Conservation (phyloP, 2,329 filamentous ascomycete genomes). For the Botrytis sinoallii region DNA sequence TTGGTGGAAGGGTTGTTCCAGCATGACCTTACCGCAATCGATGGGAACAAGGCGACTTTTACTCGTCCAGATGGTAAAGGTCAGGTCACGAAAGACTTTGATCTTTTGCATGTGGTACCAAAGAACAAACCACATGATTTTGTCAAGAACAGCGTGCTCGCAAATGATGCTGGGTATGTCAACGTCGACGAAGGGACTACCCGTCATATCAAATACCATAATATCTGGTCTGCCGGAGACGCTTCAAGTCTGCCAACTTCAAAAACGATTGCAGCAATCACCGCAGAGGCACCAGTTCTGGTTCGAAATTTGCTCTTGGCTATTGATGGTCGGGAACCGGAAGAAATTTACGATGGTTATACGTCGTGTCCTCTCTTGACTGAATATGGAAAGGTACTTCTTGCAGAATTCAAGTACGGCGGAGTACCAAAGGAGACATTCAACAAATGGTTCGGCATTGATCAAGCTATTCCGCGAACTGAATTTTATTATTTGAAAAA, state of each 20-base stretch:
- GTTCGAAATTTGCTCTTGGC: constrained; percentile 47
- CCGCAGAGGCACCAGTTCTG: constrained; percentile 49
- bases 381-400: constrained; percentile 59
- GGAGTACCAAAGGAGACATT: constrained; percentile 63
- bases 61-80: constrained; percentile 42
- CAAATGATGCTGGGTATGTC: constrained; percentile 55
- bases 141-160: constrained; percentile 51
- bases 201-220: constrained; percentile 52
- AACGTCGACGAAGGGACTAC: constrained; percentile 53
- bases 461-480: constrained; percentile 54
- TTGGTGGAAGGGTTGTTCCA: constrained; percentile 57
- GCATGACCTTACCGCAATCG: constrained; percentile 53
- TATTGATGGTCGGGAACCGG: constrained; percentile 45
- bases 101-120: constrained; percentile 55
- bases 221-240: constrained; percentile 59
- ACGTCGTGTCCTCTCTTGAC: constrained; percentile 54
- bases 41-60: constrained; percentile 54
- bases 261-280: constrained; percentile 54
- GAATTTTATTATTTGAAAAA: constrained; percentile 63
- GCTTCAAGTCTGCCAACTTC: constrained; percentile 58
- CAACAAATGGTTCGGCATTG: constrained; percentile 50
- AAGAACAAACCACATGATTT: constrained; percentile 58
- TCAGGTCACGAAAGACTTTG: constrained; percentile 48
- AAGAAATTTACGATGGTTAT: constrained; percentile 52
- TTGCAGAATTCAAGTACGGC: constrained; percentile 65